phyloP scores from a whole-genome alignment of 257 asterid species.

The Petunia axillaris region DNA sequence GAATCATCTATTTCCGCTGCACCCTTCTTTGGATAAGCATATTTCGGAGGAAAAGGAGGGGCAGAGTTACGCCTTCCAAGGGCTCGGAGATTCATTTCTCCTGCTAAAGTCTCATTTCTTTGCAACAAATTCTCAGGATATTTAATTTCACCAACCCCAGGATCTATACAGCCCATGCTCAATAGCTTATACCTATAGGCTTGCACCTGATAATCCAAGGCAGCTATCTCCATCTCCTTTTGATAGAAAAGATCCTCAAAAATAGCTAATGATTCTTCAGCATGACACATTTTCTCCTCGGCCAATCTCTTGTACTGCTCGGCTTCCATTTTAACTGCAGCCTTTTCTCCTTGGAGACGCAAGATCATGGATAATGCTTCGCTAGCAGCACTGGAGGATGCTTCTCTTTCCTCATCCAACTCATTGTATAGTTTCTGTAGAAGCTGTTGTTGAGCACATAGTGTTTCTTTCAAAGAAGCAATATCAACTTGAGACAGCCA shows the following conservation, averaged over 20 bases:
- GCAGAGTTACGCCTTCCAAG: slow-evolving; percentile 67
- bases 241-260: slow-evolving; percentile 80
- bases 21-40: slow-evolving; percentile 42
- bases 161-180: slow-evolving; percentile 70
- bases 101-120: slow-evolving; percentile 44
- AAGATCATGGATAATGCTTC: slow-evolving; percentile 80
- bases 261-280: slow-evolving; percentile 77
- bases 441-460: slow-evolving; percentile 73
- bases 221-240: slow-evolving; percentile 88
- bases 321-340: slow-evolving; percentile 84
- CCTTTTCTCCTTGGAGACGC: slow-evolving; percentile 90
- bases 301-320: slow-evolving; percentile 87
- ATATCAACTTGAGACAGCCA: slow-evolving; percentile 50
- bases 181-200: slow-evolving; percentile 63
- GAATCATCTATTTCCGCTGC: slow-evolving; percentile 45
- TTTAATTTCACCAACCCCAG: slow-evolving; percentile 50
- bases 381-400: slow-evolving; percentile 80
- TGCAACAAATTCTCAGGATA: slow-evolving; percentile 59
- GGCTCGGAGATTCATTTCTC: slow-evolving; percentile 37
- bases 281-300: slow-evolving; percentile 83
- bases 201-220: slow-evolving; percentile 78
- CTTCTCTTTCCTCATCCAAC: slow-evolving; percentile 87
- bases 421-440: slow-evolving; percentile 80
- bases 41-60: slow-evolving; percentile 47
- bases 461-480: slow-evolving; percentile 61